Conservation (phyloP, 371 early-diverging fungal species). For the Mortierella sp. region DNA sequence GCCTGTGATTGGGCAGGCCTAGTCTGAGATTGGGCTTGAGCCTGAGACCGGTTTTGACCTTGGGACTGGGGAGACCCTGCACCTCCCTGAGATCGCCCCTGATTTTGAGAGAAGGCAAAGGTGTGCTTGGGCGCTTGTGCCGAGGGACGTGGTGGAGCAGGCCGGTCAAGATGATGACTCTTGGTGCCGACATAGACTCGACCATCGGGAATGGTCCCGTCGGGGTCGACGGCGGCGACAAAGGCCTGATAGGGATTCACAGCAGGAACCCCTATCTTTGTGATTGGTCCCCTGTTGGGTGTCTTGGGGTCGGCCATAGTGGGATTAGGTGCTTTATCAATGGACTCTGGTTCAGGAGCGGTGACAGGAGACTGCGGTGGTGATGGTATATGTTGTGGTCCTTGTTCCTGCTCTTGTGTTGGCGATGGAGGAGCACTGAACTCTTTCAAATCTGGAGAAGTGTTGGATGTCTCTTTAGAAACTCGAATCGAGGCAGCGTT, state of each 20-base stretch:
- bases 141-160: neutral
- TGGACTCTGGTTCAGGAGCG: neutral
- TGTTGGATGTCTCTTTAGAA: neutral
- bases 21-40: neutral
- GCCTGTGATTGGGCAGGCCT: neutral
- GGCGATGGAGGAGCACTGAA: neutral
- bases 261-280: neutral
- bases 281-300: neutral
- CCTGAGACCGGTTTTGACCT: neutral
- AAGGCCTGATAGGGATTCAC: slow-evolving; percentile 29
- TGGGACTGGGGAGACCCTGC: neutral
- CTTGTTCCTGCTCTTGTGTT: neutral
- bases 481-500: neutral
- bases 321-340: too few species aligned
- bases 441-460: neutral
- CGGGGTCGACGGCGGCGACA: slow-evolving; percentile 29
- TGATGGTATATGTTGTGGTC: neutral
- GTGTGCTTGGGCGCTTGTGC: neutral
- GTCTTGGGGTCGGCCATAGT: neutral
- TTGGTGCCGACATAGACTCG: slow-evolving; percentile 33
- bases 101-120: neutral
- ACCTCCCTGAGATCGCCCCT: neutral
- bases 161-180: slow-evolving; percentile 31
- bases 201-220: slow-evolving; percentile 31
- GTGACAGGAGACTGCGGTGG: neutral